Conservation (phyloP, 352 stramenopile species). For the Pythium rhizo-oryzae region DNA sequence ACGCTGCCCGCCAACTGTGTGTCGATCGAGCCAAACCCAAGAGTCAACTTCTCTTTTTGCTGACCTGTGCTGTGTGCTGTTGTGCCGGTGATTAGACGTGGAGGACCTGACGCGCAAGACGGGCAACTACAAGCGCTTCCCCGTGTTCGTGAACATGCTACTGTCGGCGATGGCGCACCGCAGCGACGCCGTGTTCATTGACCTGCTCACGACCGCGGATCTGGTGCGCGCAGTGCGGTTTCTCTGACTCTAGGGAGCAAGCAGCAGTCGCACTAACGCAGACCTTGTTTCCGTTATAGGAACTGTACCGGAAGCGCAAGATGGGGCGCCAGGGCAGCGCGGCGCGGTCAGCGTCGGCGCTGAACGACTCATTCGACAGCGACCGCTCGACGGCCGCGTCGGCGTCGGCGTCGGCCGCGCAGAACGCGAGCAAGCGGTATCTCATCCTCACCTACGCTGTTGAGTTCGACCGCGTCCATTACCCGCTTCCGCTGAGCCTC, state of each 20-base stretch:
- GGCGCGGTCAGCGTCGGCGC: not conserved
- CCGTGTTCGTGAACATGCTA: slow-evolving; percentile 94
- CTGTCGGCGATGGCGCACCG: slow-evolving; percentile 69
- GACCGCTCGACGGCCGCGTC: slow-evolving; percentile 1
- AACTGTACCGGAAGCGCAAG: slow-evolving; percentile 80
- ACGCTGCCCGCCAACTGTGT: slow-evolving; percentile 56
- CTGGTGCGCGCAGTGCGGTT: slow-evolving; percentile 53
- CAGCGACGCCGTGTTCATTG: slow-evolving; percentile 89
- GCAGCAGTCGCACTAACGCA: not conserved
- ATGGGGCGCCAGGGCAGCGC: slow-evolving; percentile 31
- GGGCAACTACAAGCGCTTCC: slow-evolving; percentile 93
- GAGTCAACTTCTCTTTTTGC: no score
- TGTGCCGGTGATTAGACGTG: slow-evolving; percentile 71
- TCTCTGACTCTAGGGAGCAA: no score
- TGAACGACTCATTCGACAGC: slow-evolving; percentile 27
- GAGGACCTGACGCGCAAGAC: slow-evolving; percentile 94
- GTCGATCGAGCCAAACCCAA: no score
- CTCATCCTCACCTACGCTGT: slow-evolving; percentile 94
- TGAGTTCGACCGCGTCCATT: slow-evolving; percentile 95
- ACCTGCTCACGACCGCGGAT: slow-evolving; percentile 91
- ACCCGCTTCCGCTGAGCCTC: slow-evolving; percentile 85
- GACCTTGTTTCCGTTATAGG: slow-evolving; percentile 30
- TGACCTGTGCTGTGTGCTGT: no score
- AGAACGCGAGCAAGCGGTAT: slow-evolving; percentile 75
- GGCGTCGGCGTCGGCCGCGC: not conserved